Conservation (phyloP, 179 eudicot genomes). For the Patellifolia procumbens region DNA sequence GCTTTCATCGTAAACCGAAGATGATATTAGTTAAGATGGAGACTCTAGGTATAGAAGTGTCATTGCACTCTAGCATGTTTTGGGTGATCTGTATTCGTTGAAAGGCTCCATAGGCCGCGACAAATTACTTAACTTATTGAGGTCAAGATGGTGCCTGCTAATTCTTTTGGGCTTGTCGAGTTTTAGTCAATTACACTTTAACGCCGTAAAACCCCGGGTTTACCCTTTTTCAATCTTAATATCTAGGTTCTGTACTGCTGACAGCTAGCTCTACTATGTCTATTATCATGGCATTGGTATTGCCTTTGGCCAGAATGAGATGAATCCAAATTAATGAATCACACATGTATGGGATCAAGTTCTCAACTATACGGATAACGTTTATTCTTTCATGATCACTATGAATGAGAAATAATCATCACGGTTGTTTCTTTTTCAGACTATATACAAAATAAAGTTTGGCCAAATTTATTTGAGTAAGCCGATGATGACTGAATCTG, state of each 20-base stretch:
- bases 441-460: slow-evolving; percentile 82
- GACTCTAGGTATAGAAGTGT: too few relatives aligned
- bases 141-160: not conserved
- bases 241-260: not conserved
- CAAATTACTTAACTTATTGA: not conserved
- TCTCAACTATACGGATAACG: not conserved
- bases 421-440: slow-evolving; percentile 49
- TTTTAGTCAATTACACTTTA: too few relatives aligned
- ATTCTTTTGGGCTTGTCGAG: not conserved
- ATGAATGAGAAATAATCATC: slow-evolving; percentile 1
- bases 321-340: not conserved
- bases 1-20: too few relatives aligned
- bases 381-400: not conserved
- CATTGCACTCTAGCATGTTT: too few relatives aligned
- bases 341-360: not conserved
- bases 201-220: too few relatives aligned
- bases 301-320: not conserved
- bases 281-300: not conserved
- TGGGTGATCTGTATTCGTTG: too few relatives aligned
- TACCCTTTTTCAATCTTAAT: not conserved
- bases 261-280: not conserved
- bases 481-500: slow-evolving; percentile 98
- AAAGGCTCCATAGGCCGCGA: too few relatives aligned
- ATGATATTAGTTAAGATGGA: too few relatives aligned
- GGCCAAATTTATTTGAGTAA: slow-evolving; percentile 88